Evolutionary conservation across 1,139 yeast species (phyloP).

Genomic region (Taphrina confusa): DNA sequence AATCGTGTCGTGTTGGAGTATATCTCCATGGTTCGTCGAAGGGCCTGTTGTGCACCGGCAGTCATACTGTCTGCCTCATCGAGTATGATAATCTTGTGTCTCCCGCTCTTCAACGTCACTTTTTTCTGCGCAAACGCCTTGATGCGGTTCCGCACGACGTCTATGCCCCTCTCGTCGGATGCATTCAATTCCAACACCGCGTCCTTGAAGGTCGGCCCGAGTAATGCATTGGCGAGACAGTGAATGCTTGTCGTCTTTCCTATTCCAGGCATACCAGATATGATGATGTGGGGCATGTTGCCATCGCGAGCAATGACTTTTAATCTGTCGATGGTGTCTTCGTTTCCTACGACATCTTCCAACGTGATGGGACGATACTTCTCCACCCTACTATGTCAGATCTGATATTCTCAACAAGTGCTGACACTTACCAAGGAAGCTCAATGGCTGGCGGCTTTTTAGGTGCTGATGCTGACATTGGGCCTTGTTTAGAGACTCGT

Average conservation of each 20-base stretch:
- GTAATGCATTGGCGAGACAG: conserved; percentile 80
- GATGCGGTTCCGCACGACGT: conserved; percentile 87
- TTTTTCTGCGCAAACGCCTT: conserved; percentile 95
- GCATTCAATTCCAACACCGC: conserved; percentile 94
- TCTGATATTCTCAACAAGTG: neutral
- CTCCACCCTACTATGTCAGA: conserved; percentile 66
- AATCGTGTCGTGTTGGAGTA: conserved; percentile 92
- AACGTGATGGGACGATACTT: conserved; percentile 82
- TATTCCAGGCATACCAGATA: conserved; percentile 83
- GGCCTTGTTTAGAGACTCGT: too few relatives aligned
- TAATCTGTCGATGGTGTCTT: conserved; percentile 81
- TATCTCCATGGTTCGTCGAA: conserved; percentile 95
- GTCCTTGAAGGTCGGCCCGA: conserved; percentile 71
- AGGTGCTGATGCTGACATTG: conserved; percentile 20
- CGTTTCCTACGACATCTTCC: conserved; percentile 88
- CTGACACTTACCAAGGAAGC: conserved; percentile 31
- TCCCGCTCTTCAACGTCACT: conserved; percentile 68
- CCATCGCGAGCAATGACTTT: conserved; percentile 87
- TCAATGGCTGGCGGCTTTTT: conserved; percentile 31
- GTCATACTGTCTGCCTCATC: conserved; percentile 99
- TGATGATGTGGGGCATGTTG: conserved; percentile 93
- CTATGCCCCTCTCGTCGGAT: conserved; percentile 89
- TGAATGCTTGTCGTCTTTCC: conserved; percentile 94
- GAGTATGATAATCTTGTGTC: conserved; percentile 83
- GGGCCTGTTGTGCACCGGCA: conserved; percentile 96